Percentiles rank a stretch among this genome's conserved stretches.
Conservation (phyloP, 805 yeast species). For the Suhomyces sp. region DNA sequence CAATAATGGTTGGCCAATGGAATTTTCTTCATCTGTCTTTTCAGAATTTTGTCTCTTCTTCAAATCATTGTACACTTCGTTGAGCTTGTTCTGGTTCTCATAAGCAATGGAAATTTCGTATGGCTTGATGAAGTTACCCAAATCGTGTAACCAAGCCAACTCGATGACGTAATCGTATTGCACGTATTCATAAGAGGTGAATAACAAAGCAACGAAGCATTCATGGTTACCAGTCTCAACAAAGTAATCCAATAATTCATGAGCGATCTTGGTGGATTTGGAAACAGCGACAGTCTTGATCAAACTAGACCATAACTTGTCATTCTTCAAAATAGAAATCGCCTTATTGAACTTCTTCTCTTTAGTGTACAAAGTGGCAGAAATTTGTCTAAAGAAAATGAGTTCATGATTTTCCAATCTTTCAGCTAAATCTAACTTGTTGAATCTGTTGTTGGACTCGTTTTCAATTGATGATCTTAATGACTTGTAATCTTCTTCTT, state of each 20-base stretch:
- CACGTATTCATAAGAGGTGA: conserved; percentile 77
- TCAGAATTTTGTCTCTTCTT: conserved; percentile 66
- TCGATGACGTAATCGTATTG: conserved; percentile 84
- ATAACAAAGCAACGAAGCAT: conserved; percentile 87
- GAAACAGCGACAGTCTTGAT: conserved; percentile 89
- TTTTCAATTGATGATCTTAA: conserved; percentile 80
- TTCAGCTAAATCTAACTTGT: conserved; percentile 86
- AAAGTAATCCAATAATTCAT: conserved; percentile 84
- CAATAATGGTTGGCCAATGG: conserved; percentile 66
- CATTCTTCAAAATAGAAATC: conserved; percentile 82
- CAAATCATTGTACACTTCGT: conserved; percentile 67
- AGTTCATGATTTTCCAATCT: conserved; percentile 89
- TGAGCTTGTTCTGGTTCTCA: conserved; percentile 69
- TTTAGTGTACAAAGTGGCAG: conserved; percentile 90
- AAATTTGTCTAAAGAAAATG: conserved; percentile 92
- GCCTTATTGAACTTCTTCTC: conserved; percentile 93
- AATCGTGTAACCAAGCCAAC: conserved; percentile 84
- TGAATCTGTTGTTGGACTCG: conserved; percentile 80
- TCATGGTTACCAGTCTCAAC: conserved; percentile 97
- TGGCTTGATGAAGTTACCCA: conserved; percentile 86
- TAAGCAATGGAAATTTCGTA: conserved; percentile 81
- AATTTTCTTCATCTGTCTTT: conserved; percentile 43
- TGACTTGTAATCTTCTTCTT: conserved; percentile 94
- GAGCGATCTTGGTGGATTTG: conserved; percentile 74
- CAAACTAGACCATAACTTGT: conserved; percentile 93